Base-by-base conservation (phyloP, 257 asterid species). In the Penstemon barbatus region DNA sequence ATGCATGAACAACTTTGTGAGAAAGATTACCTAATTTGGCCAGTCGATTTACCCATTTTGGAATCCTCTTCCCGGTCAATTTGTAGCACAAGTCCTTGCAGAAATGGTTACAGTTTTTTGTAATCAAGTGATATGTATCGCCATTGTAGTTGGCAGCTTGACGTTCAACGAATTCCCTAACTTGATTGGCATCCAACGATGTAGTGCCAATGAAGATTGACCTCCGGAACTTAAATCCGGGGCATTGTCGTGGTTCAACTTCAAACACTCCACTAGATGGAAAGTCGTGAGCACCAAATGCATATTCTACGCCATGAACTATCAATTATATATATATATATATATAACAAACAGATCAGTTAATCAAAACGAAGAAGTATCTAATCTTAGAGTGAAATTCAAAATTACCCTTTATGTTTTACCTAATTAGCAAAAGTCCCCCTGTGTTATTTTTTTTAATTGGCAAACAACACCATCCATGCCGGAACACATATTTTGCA, bases 231-330 rank as follows among this genome's bases (percentile, higher is more conserved):
- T 79, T 84, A 75, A 86, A 89, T 49, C 96, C 94, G 1, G 96
- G 96, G 78, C 96, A 89, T 57, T 83, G 89, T 33, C 89, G 86
- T 12, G 96, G 96, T 71, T 86, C 96, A 68, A 89, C 96, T 81
- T 89, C 96, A 63, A 89, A 89, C 64, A 89, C 91, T 36, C 96
- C 96, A 62, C 96, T 89, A 43, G 85, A 81, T 18, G 94, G 84
- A 74, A 75, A 86, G 63, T 89, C 96, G 42, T 89, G 96, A 61
- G 96, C 96, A 65, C 96, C 96, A 78, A 80, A 89, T 48, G 94
- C 96, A 49, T 89, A 89, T 62, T 89, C 96, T 38, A 89, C 85
- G 39, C 96, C 94, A 60, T 89, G 93, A 81, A 88, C 96, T 88
- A 87, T 42, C 11, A 61, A 80, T 43, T 55, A 39, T 40, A 15